Evolutionary conservation across 2,329 filamentous ascomycete species (phyloP).

Genomic region (Fusarium neocosmosporiellum): DNA sequence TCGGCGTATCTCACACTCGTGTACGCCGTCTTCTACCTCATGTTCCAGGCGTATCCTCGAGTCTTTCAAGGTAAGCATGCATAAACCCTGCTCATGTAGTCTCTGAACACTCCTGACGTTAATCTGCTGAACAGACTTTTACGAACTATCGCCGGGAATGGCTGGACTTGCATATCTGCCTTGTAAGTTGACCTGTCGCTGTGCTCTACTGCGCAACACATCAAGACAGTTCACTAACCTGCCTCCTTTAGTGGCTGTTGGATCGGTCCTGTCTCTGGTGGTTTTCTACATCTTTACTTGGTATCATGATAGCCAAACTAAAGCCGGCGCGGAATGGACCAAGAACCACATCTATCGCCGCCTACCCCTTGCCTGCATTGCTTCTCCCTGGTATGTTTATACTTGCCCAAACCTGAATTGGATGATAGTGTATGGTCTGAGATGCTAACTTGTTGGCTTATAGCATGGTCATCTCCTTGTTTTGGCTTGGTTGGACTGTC

Average conservation of each 20-base stretch:
- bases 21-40: conserved; percentile 64
- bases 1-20: conserved; percentile 62
- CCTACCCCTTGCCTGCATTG: conserved; percentile 63
- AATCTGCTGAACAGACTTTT: conserved; percentile 40
- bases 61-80: conserved; percentile 53
- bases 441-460: conserved; percentile 36
- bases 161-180: conserved; percentile 61
- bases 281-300: conserved; percentile 43
- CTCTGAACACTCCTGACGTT: background rate
- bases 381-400: conserved; percentile 68
- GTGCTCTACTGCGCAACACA: background rate
- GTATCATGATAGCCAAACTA: conserved; percentile 41
- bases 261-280: conserved; percentile 36
- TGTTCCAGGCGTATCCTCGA: conserved; percentile 64
- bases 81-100: background rate
- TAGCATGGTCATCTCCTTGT: conserved; percentile 66
- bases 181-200: conserved; percentile 52
- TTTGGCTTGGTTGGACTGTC: conserved; percentile 71
- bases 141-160: conserved; percentile 59
- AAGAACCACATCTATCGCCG: conserved; percentile 48
- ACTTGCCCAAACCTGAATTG: conserved; percentile 17
- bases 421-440: background rate
- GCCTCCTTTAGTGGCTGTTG: conserved; percentile 37
- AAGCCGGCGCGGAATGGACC: conserved; percentile 46
- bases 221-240: background rate